Evolutionary conservation across 2,329 filamentous ascomycete genomes (phyloP), one percentile per base, ranked within the genome.

Genomic region (Paecilomyces sp.): DNA sequence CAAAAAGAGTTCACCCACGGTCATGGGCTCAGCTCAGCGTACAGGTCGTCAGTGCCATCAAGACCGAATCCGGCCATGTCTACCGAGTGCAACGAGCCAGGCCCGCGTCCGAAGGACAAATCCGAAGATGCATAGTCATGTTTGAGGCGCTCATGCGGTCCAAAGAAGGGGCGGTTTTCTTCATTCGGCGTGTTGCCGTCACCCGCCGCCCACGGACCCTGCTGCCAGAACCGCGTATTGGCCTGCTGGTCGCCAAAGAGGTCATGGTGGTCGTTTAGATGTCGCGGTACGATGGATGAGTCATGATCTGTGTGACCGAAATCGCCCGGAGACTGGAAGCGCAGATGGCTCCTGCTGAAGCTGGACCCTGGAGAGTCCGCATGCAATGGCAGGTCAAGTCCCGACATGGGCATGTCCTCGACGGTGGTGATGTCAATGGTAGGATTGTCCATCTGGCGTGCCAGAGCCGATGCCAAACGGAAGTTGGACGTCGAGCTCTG

Each of bases 61-160:
- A 76, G 70, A 30, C 75, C 74, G 57, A 78, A 78, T 13, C 74
- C 75, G 59, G 75, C 75, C 75, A 78, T 78, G 58, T 78, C 75
- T 61, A 77, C 75, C 11, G 75, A 77, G 62, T 78, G 75, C 57
- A 78, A 64, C 6, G 75, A 78, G 4, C 75, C 75, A 3, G 75
- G 75, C 0, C 75, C 75, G 52, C 74, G 73, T 33, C 74, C 75
- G 18, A 77, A 62, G 30, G 76, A 77, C 56, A 78, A 75, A 58
- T 77, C 75, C 24, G 75, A 77, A 11, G 75, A 76, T 31, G 74
- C 74, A 66, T 77, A 77, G 63, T 77, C 75, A 60, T 77, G 72
- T 64, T 76, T 74, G 25, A 77, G 67, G 56, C 75, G 74, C 59
- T 76, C 72, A 58, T 77, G 74, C 18, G 75, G 75, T 8, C 75